phyloP scores from a whole-genome alignment of 306 rosid species.

The Amphicarpaea edgeworthii region DNA sequence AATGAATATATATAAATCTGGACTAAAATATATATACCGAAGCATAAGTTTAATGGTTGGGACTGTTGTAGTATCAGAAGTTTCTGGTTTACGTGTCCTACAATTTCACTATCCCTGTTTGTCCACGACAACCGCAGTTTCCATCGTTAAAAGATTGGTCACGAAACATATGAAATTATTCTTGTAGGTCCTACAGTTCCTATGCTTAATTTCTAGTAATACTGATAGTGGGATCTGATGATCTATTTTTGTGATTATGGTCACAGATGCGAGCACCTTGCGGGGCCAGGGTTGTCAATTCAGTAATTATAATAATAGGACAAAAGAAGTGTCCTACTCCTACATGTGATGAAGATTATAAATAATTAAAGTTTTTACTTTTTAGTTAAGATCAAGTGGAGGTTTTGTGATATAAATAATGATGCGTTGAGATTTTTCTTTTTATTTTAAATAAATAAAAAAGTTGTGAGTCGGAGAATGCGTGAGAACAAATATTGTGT shows the following conservation, averaged over 20 bases:
- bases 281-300: conserved; percentile 18
- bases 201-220: not conserved
- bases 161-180: not conserved
- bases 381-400: not conserved
- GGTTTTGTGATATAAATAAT: not conserved
- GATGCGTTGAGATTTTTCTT: not conserved
- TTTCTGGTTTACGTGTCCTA: not conserved
- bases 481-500: not conserved
- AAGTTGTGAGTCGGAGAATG: not conserved
- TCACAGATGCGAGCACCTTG: conserved; percentile 23
- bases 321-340: conserved; percentile 11
- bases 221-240: conserved; percentile 2
- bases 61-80: not conserved
- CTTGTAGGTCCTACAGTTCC: not conserved
- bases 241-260: not conserved
- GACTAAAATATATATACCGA: not conserved
- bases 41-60: too few species aligned
- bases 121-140: conserved; percentile 11
- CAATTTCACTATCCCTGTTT: not conserved
- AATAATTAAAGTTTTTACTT: not conserved
- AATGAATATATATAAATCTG: conserved; percentile 33
- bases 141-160: not conserved
- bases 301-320: not conserved
- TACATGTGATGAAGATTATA: too few species aligned
- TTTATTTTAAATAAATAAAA: not conserved